Percentiles rank a stretch among this genome's conserved stretches.
Conservation (phyloP, 345 rosid genomes). For the Kandelia obovata region DNA sequence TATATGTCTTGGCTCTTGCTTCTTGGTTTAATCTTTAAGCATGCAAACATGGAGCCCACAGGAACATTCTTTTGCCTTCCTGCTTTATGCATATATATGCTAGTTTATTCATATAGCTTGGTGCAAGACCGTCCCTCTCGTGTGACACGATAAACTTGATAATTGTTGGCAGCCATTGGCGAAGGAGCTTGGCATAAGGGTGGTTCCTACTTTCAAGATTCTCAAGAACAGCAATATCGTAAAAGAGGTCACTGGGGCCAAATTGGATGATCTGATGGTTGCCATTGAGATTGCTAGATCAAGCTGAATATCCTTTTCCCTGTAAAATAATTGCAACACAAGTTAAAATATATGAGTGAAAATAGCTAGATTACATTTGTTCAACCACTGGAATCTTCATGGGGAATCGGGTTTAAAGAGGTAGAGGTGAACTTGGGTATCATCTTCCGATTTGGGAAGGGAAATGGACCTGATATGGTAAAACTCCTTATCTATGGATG, state of each 20-base stretch:
- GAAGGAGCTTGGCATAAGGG: slow-evolving; percentile 81
- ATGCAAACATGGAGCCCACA: too few relatives aligned
- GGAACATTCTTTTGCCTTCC: too few relatives aligned
- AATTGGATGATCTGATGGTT: slow-evolving; percentile 61
- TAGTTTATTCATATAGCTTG: too few relatives aligned
- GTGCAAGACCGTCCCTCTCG: too few relatives aligned
- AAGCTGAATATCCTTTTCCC: slow-evolving; percentile 30
- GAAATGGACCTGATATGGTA: background rate
- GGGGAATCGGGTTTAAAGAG: background rate
- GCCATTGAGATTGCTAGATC: slow-evolving; percentile 77
- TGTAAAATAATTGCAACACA: slow-evolving; percentile 15
- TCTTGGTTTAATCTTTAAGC: background rate
- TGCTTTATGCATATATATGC: too few relatives aligned
- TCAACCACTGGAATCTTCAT: background rate
- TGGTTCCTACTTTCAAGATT: slow-evolving; percentile 88
- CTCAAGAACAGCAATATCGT: slow-evolving; percentile 61
- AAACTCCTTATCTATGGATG: too few relatives aligned
- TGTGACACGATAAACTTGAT: background rate
- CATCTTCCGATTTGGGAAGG: background rate
- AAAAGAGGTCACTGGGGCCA: slow-evolving; percentile 82
- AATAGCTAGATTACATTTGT: slow-evolving; percentile 5
- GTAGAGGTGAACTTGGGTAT: background rate
- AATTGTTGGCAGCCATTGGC: slow-evolving; percentile 69
- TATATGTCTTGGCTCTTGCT: background rate
- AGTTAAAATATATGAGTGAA: background rate